Evolutionary conservation across 305 asterid genomes (phyloP).

Genomic region (Fraxinus angustifolia): DNA sequence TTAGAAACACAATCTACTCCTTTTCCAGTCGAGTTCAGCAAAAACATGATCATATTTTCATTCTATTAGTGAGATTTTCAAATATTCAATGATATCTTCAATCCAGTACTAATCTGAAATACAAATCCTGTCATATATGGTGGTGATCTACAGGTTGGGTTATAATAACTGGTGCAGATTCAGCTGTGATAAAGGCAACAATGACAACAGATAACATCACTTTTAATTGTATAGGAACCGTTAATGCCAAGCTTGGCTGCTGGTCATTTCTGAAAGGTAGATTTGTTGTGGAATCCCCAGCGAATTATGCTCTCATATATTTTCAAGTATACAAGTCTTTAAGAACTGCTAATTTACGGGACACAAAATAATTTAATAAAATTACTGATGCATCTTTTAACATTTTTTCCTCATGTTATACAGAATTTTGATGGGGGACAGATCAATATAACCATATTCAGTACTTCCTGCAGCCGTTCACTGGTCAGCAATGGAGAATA

Average conservation of each 20-base stretch:
- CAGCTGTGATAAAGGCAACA: slow-evolving; percentile 29
- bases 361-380: not conserved
- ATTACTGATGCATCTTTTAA: not conserved
- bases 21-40: slow-evolving; percentile 38
- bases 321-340: slow-evolving; percentile 27
- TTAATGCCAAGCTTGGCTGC: slow-evolving; percentile 37
- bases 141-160: slow-evolving; percentile 37
- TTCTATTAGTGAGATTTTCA: not conserved
- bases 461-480: slow-evolving; percentile 49
- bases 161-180: slow-evolving; percentile 30
- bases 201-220: slow-evolving; percentile 28
- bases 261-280: slow-evolving; percentile 54
- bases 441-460: slow-evolving; percentile 27
- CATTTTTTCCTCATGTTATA: not conserved
- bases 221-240: slow-evolving; percentile 32
- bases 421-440: slow-evolving; percentile 29
- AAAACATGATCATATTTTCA: not conserved
- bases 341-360: not conserved
- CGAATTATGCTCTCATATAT: slow-evolving; percentile 21
- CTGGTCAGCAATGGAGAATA: slow-evolving; percentile 34
- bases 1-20: slow-evolving; percentile 33
- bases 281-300: slow-evolving; percentile 31
- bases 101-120: not conserved
- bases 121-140: not conserved
- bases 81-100: not conserved